phyloP scores from a whole-genome alignment of 1,284 basidiomycete species.

The Irpex rosettiformis region DNA sequence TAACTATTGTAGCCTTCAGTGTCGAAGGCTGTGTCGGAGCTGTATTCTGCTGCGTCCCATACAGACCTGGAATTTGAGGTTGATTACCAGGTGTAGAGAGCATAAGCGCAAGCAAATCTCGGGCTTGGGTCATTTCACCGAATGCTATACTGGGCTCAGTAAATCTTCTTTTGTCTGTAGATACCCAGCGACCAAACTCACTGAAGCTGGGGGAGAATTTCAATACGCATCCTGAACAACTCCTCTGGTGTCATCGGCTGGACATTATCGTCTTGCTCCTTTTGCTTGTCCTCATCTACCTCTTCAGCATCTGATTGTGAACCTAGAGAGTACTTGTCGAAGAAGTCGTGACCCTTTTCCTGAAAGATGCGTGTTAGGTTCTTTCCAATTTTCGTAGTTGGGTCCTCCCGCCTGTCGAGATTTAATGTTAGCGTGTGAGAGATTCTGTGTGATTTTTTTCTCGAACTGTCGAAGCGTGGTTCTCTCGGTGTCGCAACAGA shows the following conservation, averaged over 20 bases:
- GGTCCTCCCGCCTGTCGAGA: constrained; percentile 45
- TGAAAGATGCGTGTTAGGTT: constrained; percentile 66
- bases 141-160: constrained; percentile 53
- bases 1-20: constrained; percentile 61
- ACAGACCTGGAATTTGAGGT: constrained; percentile 12
- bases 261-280: constrained; percentile 19
- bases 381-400: constrained; percentile 51
- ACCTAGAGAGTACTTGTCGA: constrained; percentile 41
- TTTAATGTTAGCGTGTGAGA: not conserved
- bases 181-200: constrained; percentile 34
- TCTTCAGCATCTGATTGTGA: constrained; percentile 18
- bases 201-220: constrained; percentile 68
- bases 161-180: constrained; percentile 13
- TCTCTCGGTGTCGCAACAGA: too few species aligned
- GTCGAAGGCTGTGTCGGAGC: constrained; percentile 31
- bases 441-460: too few species aligned
- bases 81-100: constrained; percentile 27
- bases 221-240: constrained; percentile 64
- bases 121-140: constrained; percentile 75
- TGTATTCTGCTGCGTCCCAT: constrained; percentile 8
- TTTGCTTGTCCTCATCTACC: constrained; percentile 27
- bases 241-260: constrained; percentile 72
- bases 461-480: too few species aligned
- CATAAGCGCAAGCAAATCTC: constrained; percentile 57
- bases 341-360: constrained; percentile 73